Evolutionary conservation across 1,284 basidiomycete species (phyloP).

Genomic region (Omphalotus olearius): DNA sequence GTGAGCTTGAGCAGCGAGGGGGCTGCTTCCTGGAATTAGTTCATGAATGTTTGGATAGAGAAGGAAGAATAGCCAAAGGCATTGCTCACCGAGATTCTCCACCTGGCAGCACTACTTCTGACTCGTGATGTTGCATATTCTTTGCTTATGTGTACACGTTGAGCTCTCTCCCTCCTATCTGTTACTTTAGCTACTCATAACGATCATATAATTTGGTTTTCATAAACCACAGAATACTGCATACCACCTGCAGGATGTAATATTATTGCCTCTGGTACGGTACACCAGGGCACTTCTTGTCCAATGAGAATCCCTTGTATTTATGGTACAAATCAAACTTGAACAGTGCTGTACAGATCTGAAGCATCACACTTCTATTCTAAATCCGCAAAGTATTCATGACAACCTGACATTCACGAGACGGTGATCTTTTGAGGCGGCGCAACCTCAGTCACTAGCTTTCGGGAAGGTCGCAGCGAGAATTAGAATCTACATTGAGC

Average conservation of each 20-base stretch:
- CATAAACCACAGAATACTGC: not conserved
- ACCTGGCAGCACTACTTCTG: not conserved
- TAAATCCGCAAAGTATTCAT: not conserved
- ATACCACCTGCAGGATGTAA: not conserved
- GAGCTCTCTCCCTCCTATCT: not conserved
- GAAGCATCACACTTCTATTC: not conserved
- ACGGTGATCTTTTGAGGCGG: conserved; percentile 16
- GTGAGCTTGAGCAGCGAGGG: conserved; percentile 15
- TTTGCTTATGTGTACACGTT: not conserved
- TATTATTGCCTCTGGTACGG: not conserved
- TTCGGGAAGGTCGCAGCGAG: conserved; percentile 16
- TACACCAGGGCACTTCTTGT: not conserved
- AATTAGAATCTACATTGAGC: conserved; percentile 15
- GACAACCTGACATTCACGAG: conserved; percentile 2
- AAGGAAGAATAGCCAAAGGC: conserved; percentile 4
- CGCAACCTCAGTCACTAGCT: conserved; percentile 4
- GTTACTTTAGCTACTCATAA: not conserved
- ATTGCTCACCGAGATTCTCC: not conserved
- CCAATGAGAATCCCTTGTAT: not conserved
- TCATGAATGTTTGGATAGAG: conserved; percentile 5
- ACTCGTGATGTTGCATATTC: not conserved
- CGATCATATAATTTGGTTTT: not conserved
- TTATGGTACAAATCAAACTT: not conserved
- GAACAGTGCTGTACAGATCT: too few species aligned
- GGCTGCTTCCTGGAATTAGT: not conserved